Base-by-base conservation (phyloP, 1,284 basidiomycete genomes). In the Boletellus sp. region DNA sequence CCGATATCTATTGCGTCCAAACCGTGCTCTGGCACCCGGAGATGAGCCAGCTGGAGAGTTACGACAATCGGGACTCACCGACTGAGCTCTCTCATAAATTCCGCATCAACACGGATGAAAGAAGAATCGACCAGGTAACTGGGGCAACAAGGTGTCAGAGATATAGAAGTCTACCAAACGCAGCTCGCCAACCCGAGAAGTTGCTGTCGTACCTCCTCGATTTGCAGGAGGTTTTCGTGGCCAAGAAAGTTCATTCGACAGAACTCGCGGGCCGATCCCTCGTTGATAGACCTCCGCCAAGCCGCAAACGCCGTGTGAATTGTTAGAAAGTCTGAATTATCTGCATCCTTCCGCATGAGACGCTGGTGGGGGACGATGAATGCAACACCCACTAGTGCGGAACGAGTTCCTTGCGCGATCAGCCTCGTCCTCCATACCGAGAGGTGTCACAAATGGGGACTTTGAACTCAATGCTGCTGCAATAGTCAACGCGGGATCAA, bases 301-400 rank as follows among this genome's bases (percentile, higher is more conserved):
- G 83, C 86, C 10, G 84, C 75, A 71, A 95, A 99, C 0, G 90
- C 94, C 60, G 94, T 90, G 63, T 94, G 93, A 40, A 96, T 82
- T 0, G 95, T 97, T 57, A 97, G 65, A 68, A 99, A 99, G 68
- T 99, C 96, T n/a, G 90, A 95, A 69, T 97, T 91, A 56, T 92
- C 93, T 92, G 59, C 15, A 47, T 46, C 18, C 36, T 39, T 39
- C 30, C 18, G n/a, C 7, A 11, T 59, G 21, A 52, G 47, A 40
- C 10, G 11, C 5, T 24, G 10, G 21, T 12, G 15, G 8, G 22
- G 33, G 19, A 33, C 33, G 40, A 33, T 6, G 24, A 49, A 43
- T 1, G 19, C 18, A 45, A 44, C 19, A 72, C 81, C 56, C 44
- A 89, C 91, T 88, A 36, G 79, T 73, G 58, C 85, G 83, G 75